Conservation (phyloP, 805 yeast genomes). For the Dipodascus albidus region DNA sequence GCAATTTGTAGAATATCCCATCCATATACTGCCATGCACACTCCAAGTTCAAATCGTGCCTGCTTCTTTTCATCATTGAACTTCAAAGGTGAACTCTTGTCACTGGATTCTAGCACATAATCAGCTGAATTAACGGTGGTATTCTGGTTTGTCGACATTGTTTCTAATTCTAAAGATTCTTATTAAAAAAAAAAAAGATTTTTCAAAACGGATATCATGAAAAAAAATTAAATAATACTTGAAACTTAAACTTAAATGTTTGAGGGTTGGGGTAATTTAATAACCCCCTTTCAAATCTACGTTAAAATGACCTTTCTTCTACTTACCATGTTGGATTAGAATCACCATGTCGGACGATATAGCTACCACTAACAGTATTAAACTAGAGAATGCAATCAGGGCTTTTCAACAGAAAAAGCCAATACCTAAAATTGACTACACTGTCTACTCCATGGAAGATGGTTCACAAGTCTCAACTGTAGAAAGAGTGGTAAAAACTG, state of each 20-base stretch:
- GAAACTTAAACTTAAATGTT: neutral
- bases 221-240: neutral
- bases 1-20: conserved; percentile 90
- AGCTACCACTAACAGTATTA: conserved; percentile 2
- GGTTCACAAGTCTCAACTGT: conserved; percentile 46
- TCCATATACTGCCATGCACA: conserved; percentile 75
- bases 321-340: neutral
- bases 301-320: too few relatives aligned
- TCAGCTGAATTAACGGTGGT: conserved; percentile 1
- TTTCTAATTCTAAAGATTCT: too few relatives aligned
- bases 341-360: conserved; percentile 2
- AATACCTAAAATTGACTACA: conserved; percentile 28
- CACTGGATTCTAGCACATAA: conserved; percentile 8
- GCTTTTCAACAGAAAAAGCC: conserved; percentile 26
- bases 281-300: neutral
- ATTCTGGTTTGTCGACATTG: neutral
- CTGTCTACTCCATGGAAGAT: conserved; percentile 41
- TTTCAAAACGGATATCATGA: too few relatives aligned
- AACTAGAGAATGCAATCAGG: conserved; percentile 25
- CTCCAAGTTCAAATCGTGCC: conserved; percentile 84
- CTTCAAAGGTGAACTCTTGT: conserved; percentile 6
- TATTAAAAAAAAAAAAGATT: too few relatives aligned
- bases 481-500: conserved; percentile 45
- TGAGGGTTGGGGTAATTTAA: neutral
- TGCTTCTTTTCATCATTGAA: conserved; percentile 49